Conservation (phyloP, 345 rosid genomes). For the Sonneratia caseolaris region DNA sequence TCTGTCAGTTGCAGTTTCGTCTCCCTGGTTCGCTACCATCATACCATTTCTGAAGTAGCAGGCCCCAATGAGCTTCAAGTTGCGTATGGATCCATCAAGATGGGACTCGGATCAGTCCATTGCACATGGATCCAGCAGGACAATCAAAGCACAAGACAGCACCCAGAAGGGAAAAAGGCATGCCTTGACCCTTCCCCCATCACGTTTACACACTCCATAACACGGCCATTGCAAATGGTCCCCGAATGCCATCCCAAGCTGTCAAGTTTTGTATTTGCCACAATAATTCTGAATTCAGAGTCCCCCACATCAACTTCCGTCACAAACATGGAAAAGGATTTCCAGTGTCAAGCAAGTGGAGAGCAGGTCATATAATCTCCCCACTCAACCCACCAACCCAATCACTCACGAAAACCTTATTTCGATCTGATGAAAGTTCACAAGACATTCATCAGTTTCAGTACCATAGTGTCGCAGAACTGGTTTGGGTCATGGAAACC, state of each 20-base stretch:
- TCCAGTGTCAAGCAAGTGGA: slow-evolving; percentile 12
- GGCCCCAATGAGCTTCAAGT: too few relatives aligned
- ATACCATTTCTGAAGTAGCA: too few relatives aligned
- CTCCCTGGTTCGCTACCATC: too few relatives aligned
- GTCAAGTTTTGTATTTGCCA: background rate
- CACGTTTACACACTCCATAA: background rate
- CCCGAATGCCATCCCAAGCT: background rate
- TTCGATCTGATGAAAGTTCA: background rate
- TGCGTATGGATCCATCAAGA: too few relatives aligned
- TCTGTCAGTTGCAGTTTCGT: too few relatives aligned
- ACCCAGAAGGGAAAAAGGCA: background rate
- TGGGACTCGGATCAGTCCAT: too few relatives aligned
- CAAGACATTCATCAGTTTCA: background rate
- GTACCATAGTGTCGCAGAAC: background rate
- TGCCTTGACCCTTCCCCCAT: background rate
- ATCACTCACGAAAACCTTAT: background rate
- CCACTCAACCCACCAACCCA: background rate
- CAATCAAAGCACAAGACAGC: background rate
- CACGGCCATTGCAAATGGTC: background rate
- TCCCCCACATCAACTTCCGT: slow-evolving; percentile 12
- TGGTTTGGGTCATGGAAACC: background rate
- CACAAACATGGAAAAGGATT: background rate
- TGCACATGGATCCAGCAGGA: too few relatives aligned
- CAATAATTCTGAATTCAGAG: slow-evolving; percentile 2
- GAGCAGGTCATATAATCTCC: slow-evolving; percentile 15